These are phyloP conservation scores for Rhamnella rubrinervis DNA, from an alignment of 331 rosid species.

Conservation along the genomic window DNA sequence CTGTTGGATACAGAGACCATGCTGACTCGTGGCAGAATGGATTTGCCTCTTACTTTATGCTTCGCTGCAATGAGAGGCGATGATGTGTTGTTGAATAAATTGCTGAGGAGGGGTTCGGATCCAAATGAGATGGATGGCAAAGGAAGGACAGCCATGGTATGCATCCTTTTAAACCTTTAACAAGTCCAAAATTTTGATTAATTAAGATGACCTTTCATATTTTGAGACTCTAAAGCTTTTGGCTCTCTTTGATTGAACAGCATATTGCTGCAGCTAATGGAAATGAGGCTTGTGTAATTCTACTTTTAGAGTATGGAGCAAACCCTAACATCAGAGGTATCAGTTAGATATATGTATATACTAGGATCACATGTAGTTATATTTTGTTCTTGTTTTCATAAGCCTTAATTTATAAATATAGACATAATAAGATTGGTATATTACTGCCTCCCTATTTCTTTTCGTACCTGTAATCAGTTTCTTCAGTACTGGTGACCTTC, in stretches of 20 bases:
- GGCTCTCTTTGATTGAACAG: conserved; percentile 36
- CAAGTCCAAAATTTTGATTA: not conserved
- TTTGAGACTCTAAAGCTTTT: conserved; percentile 6
- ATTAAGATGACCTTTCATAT: not conserved
- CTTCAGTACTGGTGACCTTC: no score
- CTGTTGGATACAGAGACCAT: conserved; percentile 53
- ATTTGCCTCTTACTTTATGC: conserved; percentile 56
- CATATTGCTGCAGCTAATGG: conserved; percentile 67
- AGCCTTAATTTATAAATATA: no score
- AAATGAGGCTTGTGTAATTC: conserved; percentile 39
- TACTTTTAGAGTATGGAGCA: conserved; percentile 59
- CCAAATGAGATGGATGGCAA: conserved; percentile 54
- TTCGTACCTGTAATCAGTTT: no score
- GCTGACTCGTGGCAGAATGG: conserved; percentile 56
- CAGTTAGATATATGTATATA: not conserved
- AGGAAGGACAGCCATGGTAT: conserved; percentile 65
- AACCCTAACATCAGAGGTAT: conserved; percentile 64
- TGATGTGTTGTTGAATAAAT: conserved; percentile 42
- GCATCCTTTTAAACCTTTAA: conserved; percentile 13
- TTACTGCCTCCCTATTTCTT: no score
- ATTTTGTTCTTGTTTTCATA: not conserved
- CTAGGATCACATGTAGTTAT: not conserved
- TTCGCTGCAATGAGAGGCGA: conserved; percentile 61
- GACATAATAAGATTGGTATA: no score
- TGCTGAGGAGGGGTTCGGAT: conserved; percentile 59